Percentiles rank a stretch among this genome's conserved stretches.
Conservation (phyloP, 2,329 filamentous ascomycete species). For the Cladosporium phlei region DNA sequence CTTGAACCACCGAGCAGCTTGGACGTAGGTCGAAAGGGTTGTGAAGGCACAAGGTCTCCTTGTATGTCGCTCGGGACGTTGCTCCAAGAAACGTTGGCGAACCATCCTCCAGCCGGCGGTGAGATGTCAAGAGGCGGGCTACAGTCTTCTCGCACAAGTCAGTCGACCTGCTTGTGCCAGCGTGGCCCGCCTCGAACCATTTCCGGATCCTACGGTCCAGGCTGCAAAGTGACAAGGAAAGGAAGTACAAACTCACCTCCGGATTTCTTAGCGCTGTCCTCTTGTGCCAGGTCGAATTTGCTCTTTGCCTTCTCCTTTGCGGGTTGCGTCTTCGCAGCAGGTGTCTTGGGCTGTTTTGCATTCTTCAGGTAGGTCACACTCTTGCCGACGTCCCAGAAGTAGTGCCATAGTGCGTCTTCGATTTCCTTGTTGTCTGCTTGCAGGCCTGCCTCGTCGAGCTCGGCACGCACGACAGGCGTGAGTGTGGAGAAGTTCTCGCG, state of each 20-base stretch:
- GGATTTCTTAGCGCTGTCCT: constrained; percentile 37
- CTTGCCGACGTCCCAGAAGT: constrained; percentile 90
- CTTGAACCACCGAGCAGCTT: constrained; percentile 81
- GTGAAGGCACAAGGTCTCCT: constrained; percentile 56
- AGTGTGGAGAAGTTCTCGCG: constrained; percentile 29
- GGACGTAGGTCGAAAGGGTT: constrained; percentile 54
- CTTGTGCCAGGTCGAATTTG: constrained; percentile 45
- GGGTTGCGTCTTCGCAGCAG: constrained; percentile 25
- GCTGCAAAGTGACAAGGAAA: neutral
- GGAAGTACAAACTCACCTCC: constrained; percentile 39
- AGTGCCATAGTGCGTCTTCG: constrained; percentile 88
- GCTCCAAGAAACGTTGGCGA: constrained; percentile 81
- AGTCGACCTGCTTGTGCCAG: constrained; percentile 13
- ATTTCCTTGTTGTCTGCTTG: constrained; percentile 67
- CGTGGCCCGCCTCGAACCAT: constrained; percentile 6
- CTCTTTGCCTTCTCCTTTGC: constrained; percentile 40
- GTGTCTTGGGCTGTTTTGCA: constrained; percentile 21
- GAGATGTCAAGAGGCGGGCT: constrained; percentile 8
- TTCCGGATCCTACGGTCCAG: constrained; percentile 8
- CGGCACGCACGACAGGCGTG: constrained; percentile 31
- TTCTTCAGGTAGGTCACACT: constrained; percentile 72
- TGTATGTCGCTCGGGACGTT: constrained; percentile 62
- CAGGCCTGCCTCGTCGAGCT: constrained; percentile 29
- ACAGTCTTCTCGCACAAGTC: constrained; percentile 15
- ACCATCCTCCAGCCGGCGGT: constrained; percentile 56